Evolutionary conservation across 2,329 filamentous ascomycete species (phyloP), one percentile per base, ranked within the genome.

Genomic region (Grosmannia clavigera): DNA sequence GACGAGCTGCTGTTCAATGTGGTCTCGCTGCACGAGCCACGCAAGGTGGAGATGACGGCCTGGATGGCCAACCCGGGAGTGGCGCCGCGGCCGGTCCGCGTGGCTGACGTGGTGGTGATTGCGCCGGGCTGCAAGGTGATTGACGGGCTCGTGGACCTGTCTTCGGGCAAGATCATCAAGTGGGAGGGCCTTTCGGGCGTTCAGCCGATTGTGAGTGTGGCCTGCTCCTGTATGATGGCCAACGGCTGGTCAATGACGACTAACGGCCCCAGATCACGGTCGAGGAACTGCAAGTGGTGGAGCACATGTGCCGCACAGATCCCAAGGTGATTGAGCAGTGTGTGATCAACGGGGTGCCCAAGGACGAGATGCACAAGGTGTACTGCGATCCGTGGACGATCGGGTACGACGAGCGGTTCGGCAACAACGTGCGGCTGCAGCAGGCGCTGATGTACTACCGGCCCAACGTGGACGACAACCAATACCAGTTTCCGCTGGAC

Each of bases 371-470:
- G 92, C 77, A 94, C 77, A 96, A 96, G 74, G 89, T 96, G 55
- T 96, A 95, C 76, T 95, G 91, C 72, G 92, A 96, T 70, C 90
- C 90, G 12, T 96, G 92, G 92, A 95, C 92, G 0, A 95, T 96
- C 72, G 92, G 92, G 56, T 95, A 90, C 70, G 92, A 96, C 67
- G 89, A 95, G 75, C 86, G 92, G 53, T 94, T 91, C 67, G 92
- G 91, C 63, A 92, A 76, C 70, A 78, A 78, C 52, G 78, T 90
- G 52, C 85, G 92, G 59, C 81, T 96, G 4, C 92, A 96, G 74
- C 92, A 96, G 74, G 92, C 90, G 2, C 77, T 96, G 59, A 95
- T 96, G 90, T 96, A 96, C 78, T 96, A 95, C 73, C 85, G 92
- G 19, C 91, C 91, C 3, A 80, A 92, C 66, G 69, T 87, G 22